phyloP scores from a whole-genome alignment of 257 asterid genomes.

The Plantago elongata region DNA sequence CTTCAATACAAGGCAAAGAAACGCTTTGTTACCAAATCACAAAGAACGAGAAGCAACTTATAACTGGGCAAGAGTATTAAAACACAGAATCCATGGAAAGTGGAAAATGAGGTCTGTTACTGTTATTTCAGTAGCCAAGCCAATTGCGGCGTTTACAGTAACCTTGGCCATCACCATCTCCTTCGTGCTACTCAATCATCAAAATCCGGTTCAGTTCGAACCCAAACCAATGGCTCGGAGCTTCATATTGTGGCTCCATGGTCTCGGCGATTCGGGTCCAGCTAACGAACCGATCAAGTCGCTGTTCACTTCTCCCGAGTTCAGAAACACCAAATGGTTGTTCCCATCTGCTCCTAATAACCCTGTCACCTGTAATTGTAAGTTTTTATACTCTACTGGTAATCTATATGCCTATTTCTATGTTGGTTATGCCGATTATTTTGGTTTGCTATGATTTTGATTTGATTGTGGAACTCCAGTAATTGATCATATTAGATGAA shows the following conservation, averaged over 20 bases:
- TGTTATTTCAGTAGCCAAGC: slow-evolving; percentile 29
- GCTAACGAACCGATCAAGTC: slow-evolving; percentile 89
- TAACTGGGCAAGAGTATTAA: not conserved
- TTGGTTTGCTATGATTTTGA: too few relatives aligned
- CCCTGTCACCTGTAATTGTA: slow-evolving; percentile 89
- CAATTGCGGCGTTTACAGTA: slow-evolving; percentile 37
- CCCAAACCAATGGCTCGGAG: slow-evolving; percentile 59
- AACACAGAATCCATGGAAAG: slow-evolving; percentile 14
- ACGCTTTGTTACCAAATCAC: too few relatives aligned
- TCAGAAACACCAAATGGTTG: slow-evolving; percentile 72
- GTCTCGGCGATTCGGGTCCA: slow-evolving; percentile 95
- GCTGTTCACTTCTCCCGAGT: slow-evolving; percentile 68
- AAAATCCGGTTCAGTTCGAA: slow-evolving; percentile 15
- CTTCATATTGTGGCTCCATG: slow-evolving; percentile 89
- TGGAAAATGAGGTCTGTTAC: slow-evolving; percentile 32
- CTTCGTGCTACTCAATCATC: slow-evolving; percentile 34
- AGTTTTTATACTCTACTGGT: slow-evolving; percentile 20
- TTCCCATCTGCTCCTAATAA: slow-evolving; percentile 95
- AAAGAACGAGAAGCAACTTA: not conserved
- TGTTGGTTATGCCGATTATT: too few relatives aligned
- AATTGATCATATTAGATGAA: too few relatives aligned
- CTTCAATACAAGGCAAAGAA: too few relatives aligned
- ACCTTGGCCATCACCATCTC: slow-evolving; percentile 51
- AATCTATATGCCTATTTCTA: not conserved
- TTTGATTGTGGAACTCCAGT: too few relatives aligned